Percentiles rank a stretch among this genome's conserved stretches.
Evolutionary conservation across 2,329 filamentous ascomycete genomes (phyloP).

Genomic region (Teratosphaeria epicoccoides): DNA sequence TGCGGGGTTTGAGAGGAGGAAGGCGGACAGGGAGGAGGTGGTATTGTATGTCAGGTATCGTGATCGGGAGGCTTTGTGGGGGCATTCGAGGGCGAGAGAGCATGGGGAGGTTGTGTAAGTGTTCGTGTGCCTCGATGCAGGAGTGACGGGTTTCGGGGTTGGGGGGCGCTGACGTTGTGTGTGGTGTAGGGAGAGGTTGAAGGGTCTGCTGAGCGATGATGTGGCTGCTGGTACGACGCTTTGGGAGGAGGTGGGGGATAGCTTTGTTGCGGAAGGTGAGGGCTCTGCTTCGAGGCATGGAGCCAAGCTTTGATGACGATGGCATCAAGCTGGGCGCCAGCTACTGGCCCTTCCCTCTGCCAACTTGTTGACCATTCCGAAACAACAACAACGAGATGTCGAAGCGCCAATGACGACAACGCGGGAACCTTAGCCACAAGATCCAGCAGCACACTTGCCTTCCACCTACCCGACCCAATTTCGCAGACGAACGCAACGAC

Average conservation of each 20-base stretch:
- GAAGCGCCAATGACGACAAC: too few species aligned
- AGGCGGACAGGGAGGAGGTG: slow-evolving; percentile 16
- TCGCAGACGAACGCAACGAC: too few species aligned
- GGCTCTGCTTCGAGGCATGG: too few species aligned
- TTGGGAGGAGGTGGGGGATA: slow-evolving; percentile 22
- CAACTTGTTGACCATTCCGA: too few species aligned
- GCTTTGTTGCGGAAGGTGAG: slow-evolving; percentile 10
- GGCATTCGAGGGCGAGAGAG: slow-evolving; percentile 13
- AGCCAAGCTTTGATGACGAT: too few species aligned
- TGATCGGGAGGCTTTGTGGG: slow-evolving; percentile 9
- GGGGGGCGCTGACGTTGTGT: not conserved
- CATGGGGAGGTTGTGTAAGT: slow-evolving; percentile 16
- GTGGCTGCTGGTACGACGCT: slow-evolving; percentile 12
- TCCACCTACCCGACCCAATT: too few species aligned
- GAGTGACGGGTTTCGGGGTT: not conserved
- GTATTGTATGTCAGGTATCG: slow-evolving; percentile 15
- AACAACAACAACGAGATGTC: too few species aligned
- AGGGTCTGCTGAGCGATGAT: slow-evolving; percentile 8
- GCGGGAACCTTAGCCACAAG: too few species aligned
- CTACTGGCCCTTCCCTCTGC: too few species aligned
- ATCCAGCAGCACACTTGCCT: too few species aligned
- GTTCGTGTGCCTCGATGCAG: not conserved
- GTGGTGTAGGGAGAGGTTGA: slow-evolving; percentile 12
- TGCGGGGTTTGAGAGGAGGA: slow-evolving; percentile 17
- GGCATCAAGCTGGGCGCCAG: too few species aligned